Conservation (phyloP, 2,329 filamentous ascomycete genomes). For the Diatrype stigma region DNA sequence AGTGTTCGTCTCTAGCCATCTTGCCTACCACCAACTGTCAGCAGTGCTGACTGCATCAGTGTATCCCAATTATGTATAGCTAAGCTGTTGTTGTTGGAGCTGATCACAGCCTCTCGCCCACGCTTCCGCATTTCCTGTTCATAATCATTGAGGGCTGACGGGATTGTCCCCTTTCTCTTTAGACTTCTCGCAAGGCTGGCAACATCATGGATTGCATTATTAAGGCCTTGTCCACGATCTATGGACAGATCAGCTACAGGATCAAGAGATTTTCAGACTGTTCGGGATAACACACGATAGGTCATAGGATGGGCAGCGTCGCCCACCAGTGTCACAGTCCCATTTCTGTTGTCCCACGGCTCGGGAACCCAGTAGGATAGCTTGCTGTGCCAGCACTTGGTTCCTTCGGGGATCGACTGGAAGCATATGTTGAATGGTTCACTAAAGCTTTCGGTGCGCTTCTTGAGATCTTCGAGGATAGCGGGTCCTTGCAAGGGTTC, state of each 20-base stretch:
- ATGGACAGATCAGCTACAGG: background rate
- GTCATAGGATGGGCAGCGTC: background rate
- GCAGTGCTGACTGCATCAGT: background rate
- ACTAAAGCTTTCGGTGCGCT: background rate
- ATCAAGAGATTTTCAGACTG: too few relatives aligned
- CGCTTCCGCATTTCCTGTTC: background rate
- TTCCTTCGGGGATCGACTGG: background rate
- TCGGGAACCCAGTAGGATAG: background rate
- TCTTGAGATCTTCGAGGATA: background rate
- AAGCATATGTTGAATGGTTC: background rate
- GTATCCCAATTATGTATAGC: background rate
- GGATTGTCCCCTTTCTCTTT: background rate
- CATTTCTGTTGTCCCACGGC: background rate
- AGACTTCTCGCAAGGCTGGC: background rate
- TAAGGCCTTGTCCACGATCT: background rate
- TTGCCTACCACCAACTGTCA: background rate
- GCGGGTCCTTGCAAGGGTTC: background rate
- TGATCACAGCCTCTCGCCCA: background rate
- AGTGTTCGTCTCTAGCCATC: background rate
- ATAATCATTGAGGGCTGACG: background rate
- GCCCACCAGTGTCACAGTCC: background rate
- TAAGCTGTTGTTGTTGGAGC: background rate
- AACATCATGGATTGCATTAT: background rate
- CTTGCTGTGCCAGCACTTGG: background rate
- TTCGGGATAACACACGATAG: background rate